Conservation (phyloP, 2,329 filamentous ascomycete species). For the Aspergillus neoniger region DNA sequence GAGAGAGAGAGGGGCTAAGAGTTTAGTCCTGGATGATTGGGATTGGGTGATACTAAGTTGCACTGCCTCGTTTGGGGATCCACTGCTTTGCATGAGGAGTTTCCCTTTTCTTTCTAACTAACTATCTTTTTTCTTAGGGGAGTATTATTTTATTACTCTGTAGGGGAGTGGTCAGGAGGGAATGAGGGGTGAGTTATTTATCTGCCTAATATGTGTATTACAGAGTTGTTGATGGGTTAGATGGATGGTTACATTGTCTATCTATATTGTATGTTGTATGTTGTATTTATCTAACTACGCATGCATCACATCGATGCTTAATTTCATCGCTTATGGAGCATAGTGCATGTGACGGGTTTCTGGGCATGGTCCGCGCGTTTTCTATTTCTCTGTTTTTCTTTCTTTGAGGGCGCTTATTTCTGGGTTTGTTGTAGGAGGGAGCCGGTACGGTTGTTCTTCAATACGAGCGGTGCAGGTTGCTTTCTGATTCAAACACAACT, state of each 20-base stretch:
- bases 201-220: not conserved
- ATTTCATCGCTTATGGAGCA: not conserved
- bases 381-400: not conserved
- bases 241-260: not conserved
- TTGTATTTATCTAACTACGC: too few relatives aligned
- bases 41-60: slow-evolving; percentile 1
- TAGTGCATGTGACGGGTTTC: not conserved
- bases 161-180: too few relatives aligned
- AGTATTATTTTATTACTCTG: too few relatives aligned
- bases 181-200: not conserved
- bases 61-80: slow-evolving; percentile 15
- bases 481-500: not conserved
- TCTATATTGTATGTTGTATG: too few relatives aligned
- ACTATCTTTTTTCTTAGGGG: too few relatives aligned
- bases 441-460: not conserved
- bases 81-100: slow-evolving; percentile 10
- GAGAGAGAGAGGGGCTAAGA: too few relatives aligned
- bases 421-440: not conserved
- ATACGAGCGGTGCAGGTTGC: not conserved
- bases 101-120: not conserved
- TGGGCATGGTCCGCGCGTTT: not conserved
- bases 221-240: not conserved
- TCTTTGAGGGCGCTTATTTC: not conserved
- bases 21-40: too few relatives aligned
- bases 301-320: not conserved